Evolutionary conservation across 2,329 filamentous ascomycete species (phyloP).

Genomic region (Penicillium sp.): DNA sequence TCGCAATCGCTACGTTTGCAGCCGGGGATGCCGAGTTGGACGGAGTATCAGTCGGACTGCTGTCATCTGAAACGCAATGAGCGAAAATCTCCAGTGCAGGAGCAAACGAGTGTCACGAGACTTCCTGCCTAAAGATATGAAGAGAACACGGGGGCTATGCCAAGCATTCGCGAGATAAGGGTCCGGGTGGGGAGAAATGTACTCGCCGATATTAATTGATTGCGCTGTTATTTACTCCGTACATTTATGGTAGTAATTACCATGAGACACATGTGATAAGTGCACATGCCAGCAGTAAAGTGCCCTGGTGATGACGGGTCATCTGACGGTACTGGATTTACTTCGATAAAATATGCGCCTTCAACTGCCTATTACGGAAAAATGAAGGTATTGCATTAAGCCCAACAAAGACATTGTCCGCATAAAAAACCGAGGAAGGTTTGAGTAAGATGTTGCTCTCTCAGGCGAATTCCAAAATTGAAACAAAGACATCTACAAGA

Average conservation of each 20-base stretch:
- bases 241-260: background rate
- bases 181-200: constrained; percentile 1
- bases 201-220: background rate
- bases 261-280: background rate
- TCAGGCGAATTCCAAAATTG: background rate
- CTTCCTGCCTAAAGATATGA: constrained; percentile 1
- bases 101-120: background rate
- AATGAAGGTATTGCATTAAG: background rate
- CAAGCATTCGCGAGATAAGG: constrained; percentile 6
- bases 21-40: background rate
- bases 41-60: background rate
- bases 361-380: background rate
- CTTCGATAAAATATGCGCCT: background rate
- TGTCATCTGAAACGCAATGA: background rate
- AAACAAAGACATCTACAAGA: constrained; percentile 13
- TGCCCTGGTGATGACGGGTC: background rate
- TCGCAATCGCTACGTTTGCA: constrained; percentile 6
- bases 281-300: background rate
- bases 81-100: background rate
- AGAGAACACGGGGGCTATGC: background rate
- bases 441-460: background rate
- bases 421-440: background rate
- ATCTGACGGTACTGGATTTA: background rate
- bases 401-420: background rate
- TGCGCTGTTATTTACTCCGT: background rate